These are phyloP conservation scores for Cryptosporidium bovis DNA, from an alignment of 169 alveolate species.

Conservation along the genomic window DNA sequence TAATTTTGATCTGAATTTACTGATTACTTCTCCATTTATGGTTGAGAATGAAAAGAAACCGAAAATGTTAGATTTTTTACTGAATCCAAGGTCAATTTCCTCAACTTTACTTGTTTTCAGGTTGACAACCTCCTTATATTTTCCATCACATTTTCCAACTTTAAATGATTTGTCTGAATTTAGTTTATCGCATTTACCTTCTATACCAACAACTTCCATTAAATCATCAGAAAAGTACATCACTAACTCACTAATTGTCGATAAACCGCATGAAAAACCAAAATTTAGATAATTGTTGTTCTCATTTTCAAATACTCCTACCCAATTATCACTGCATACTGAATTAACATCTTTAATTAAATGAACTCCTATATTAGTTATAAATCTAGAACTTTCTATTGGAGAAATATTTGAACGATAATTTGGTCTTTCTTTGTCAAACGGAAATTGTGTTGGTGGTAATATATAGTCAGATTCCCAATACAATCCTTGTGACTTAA, in stretches of 20 bases:
- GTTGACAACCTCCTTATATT: neutral
- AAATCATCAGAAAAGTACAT: neutral
- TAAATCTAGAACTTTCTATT: neutral
- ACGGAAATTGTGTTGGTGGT: slow-evolving; percentile 17
- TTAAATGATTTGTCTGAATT: slow-evolving; percentile 14
- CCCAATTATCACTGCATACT: slow-evolving; percentile 34
- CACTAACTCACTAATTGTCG: neutral
- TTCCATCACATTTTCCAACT: slow-evolving; percentile 28
- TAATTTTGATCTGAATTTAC: slow-evolving; percentile 7
- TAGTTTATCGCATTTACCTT: slow-evolving; percentile 17
- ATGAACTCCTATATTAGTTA: neutral
- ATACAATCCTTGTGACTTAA: slow-evolving; percentile 59
- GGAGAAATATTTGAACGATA: neutral
- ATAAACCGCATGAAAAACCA: slow-evolving; percentile 49
- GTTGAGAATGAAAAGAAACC: slow-evolving; percentile 57
- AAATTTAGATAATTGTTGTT: neutral
- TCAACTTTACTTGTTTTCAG: neutral
- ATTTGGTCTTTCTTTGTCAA: neutral
- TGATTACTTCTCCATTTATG: slow-evolving; percentile 1
- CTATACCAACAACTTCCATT: slow-evolving; percentile 19
- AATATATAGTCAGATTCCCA: slow-evolving; percentile 48
- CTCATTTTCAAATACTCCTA: neutral
- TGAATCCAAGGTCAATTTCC: slow-evolving; percentile 45
- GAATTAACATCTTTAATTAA: neutral
- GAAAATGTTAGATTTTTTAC: slow-evolving; percentile 5